Base-by-base conservation (phyloP, 805 yeast genomes). In the Kluyveromyces starmeri region DNA sequence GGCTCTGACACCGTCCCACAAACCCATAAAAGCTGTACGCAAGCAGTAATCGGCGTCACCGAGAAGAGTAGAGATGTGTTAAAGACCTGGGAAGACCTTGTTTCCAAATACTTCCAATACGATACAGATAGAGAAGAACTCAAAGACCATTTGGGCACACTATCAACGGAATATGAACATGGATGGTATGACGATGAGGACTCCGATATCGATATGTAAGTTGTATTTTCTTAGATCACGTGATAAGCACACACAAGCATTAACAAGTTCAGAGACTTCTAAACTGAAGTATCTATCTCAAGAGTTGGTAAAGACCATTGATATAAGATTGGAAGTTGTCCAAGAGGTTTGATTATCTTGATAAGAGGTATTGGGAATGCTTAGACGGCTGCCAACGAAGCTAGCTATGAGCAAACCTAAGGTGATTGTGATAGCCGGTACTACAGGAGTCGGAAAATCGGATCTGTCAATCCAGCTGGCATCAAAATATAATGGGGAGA, bases 361-460 rank as follows among this genome's bases (percentile, higher is more conserved):
- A n/a, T n/a, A n/a, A n/a, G n/a, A n/a, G n/a, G n/a, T n/a, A n/a
- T n/a, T n/a, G n/a, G 26, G 32, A 28, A 20, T 34, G 27, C 28
- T 32, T 16, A 27, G 35, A 21, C 9, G 20, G 4, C 4, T 17
- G 9, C 9, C 8, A 4, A 38, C 22, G 13, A 22, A 21, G 15
- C 12, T 35, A 7, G 15, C 5, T 6, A 39, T 39, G 42, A 13
- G 37, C 6, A 32, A 28, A 20, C 39, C 39, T 10, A 67, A 64
- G 36, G 55, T 83, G 4, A 67, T 82, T 18, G 75, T 84, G 11
- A 71, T 83, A 12, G 81, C 83, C 3, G 98, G 98, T 0, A 88
- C 95, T 22, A 89, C 98, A 0, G 98, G 97, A 0, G 96, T 86
- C 9, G 98, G 98, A 0, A 89, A 89, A 52, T 88, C 96, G 0